Evolutionary conservation across 2,329 filamentous ascomycete species (phyloP).

Genomic region (Trichoderma koningii): DNA sequence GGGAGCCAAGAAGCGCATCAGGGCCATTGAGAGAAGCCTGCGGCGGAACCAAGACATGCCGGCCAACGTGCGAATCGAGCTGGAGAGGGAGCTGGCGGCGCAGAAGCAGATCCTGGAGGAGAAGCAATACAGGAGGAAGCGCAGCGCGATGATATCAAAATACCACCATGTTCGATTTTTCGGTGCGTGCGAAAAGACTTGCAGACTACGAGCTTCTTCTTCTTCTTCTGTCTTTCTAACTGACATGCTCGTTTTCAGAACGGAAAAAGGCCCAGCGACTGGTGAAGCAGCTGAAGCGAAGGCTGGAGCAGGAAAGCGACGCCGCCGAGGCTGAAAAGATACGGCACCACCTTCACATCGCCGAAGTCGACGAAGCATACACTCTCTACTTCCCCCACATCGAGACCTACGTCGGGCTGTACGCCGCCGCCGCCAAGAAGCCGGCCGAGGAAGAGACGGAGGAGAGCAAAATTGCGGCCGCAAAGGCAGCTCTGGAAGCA

Average conservation of each 20-base stretch:
- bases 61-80: constrained; percentile 66
- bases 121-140: constrained; percentile 61
- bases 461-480: constrained; percentile 43
- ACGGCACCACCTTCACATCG: constrained; percentile 62
- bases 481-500: constrained; percentile 48
- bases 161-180: constrained; percentile 88
- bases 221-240: not conserved
- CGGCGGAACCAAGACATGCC: constrained; percentile 63
- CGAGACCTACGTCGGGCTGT: constrained; percentile 69
- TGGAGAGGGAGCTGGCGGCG: constrained; percentile 70
- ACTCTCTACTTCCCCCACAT: constrained; percentile 70
- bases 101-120: constrained; percentile 65
- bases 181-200: constrained; percentile 51
- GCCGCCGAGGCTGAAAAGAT: constrained; percentile 55
- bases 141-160: constrained; percentile 70
- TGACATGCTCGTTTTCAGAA: constrained; percentile 50
- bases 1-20: constrained; percentile 70
- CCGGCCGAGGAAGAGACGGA: constrained; percentile 46
- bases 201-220: not conserved
- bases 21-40: constrained; percentile 69
- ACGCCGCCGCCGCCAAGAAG: constrained; percentile 46
- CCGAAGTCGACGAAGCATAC: constrained; percentile 75
- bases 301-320: constrained; percentile 54
- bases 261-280: constrained; percentile 71
- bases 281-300: constrained; percentile 64